Evolutionary conservation across 352 stramenopile genomes (phyloP).

Genomic region (Pythium apleroticum): DNA sequence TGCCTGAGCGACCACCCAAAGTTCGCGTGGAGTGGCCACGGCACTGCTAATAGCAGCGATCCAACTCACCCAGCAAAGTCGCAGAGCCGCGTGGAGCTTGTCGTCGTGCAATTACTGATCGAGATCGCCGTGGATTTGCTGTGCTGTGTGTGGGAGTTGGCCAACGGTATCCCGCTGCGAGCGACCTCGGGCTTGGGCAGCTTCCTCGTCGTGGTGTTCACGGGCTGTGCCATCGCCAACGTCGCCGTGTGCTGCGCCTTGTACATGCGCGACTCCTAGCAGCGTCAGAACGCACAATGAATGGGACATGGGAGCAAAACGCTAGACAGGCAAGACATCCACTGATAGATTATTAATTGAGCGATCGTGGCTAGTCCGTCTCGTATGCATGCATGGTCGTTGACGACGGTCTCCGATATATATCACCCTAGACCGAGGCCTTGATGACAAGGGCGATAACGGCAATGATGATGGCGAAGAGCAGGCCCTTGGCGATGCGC

Average conservation of each 20-base stretch:
- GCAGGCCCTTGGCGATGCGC: neutral
- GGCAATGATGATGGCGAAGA: neutral
- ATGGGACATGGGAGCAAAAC: neutral
- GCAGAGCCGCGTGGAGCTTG: neutral
- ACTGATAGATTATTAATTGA: neutral
- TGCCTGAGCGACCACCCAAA: slow-evolving; percentile 25
- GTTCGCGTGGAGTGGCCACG: slow-evolving; percentile 23
- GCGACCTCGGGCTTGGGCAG: slow-evolving; percentile 2
- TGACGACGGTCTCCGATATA: too few relatives aligned
- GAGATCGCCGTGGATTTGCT: slow-evolving; percentile 28
- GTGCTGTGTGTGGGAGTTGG: slow-evolving; percentile 25
- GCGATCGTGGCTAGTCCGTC: neutral
- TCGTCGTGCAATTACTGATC: slow-evolving; percentile 23
- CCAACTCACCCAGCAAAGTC: neutral
- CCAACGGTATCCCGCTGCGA: slow-evolving; percentile 25
- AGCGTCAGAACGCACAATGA: too few relatives aligned
- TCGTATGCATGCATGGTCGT: neutral
- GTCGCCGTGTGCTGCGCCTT: slow-evolving; percentile 15
- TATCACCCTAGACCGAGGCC: neutral
- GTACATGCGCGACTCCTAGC: slow-evolving; percentile 5
- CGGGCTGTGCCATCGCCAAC: slow-evolving; percentile 11
- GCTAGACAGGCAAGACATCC: neutral
- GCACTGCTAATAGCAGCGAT: neutral
- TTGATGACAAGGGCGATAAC: neutral
- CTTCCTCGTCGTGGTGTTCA: slow-evolving; percentile 20